Conservation (phyloP, 1,284 basidiomycete genomes). For the Schizopora paradoxa region DNA sequence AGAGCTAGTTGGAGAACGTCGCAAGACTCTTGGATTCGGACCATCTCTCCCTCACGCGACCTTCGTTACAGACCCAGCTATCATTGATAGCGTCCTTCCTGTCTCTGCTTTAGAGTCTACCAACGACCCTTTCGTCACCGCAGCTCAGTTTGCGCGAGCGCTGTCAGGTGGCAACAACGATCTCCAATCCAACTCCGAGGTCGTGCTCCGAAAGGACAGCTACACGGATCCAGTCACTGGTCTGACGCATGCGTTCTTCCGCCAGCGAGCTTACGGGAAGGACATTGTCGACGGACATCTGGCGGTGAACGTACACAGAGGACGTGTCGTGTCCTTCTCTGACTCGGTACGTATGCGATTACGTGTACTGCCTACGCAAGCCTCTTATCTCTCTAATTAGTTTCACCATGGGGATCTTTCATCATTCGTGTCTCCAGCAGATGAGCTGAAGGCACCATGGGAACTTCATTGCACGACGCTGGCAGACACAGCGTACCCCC, state of each 20-base stretch:
- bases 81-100: slow-evolving; percentile 35
- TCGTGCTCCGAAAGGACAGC: slow-evolving; percentile 69
- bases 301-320: slow-evolving; percentile 85
- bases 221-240: slow-evolving; percentile 82
- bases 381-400: too few species aligned
- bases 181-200: slow-evolving; percentile 37
- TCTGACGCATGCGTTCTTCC: slow-evolving; percentile 80
- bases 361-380: too few species aligned
- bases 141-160: slow-evolving; percentile 52
- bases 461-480: too few species aligned
- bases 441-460: too few species aligned
- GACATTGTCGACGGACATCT: slow-evolving; percentile 87
- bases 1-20: too few species aligned
- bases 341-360: slow-evolving; percentile 64
- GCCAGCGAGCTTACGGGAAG: slow-evolving; percentile 76
- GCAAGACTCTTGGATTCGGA: slow-evolving; percentile 81
- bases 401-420: too few species aligned
- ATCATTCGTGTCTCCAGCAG: too few species aligned
- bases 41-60: slow-evolving; percentile 68
- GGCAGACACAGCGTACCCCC: too few species aligned
- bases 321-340: slow-evolving; percentile 74
- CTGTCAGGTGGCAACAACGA: slow-evolving; percentile 33
- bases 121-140: slow-evolving; percentile 53
- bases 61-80: slow-evolving; percentile 48
- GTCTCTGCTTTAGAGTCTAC: slow-evolving; percentile 26